phyloP scores from a whole-genome alignment of 2,329 filamentous ascomycete species.

The Curvularia verruculosa region DNA sequence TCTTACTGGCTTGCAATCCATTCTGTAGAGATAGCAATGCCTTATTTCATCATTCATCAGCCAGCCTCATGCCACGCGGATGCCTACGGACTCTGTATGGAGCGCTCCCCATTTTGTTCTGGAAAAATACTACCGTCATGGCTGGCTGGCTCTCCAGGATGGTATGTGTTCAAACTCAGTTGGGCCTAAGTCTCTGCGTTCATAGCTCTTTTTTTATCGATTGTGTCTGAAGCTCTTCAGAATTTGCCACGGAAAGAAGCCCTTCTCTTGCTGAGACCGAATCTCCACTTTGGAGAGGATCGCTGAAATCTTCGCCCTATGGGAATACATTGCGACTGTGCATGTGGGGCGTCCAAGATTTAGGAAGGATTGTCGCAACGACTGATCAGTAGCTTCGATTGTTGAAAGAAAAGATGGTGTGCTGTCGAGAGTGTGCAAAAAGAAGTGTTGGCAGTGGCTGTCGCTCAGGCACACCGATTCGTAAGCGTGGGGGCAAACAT shows the following conservation, averaged over 20 bases:
- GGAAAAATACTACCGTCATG: constrained; percentile 44
- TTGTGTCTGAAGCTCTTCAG: background rate
- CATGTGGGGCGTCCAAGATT: constrained; percentile 38
- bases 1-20: constrained; percentile 46
- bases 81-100: constrained; percentile 53
- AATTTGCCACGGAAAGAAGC: background rate
- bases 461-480: background rate
- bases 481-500: background rate
- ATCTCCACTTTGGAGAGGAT: constrained; percentile 32
- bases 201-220: constrained; percentile 53
- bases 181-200: background rate
- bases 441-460: background rate
- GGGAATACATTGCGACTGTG: constrained; percentile 42
- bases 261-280: constrained; percentile 44
- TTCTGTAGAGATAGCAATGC: constrained; percentile 45
- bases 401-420: constrained; percentile 27
- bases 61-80: constrained; percentile 42
- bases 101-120: constrained; percentile 45
- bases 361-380: constrained; percentile 35
- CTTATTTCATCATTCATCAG: constrained; percentile 26
- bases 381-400: background rate
- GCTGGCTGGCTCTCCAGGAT: constrained; percentile 45
- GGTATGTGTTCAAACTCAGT: constrained; percentile 31
- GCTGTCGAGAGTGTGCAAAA: background rate
- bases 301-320: constrained; percentile 26